Evolutionary conservation across 331 rosid genomes (phyloP).

Genomic region (Malus hybrid): DNA sequence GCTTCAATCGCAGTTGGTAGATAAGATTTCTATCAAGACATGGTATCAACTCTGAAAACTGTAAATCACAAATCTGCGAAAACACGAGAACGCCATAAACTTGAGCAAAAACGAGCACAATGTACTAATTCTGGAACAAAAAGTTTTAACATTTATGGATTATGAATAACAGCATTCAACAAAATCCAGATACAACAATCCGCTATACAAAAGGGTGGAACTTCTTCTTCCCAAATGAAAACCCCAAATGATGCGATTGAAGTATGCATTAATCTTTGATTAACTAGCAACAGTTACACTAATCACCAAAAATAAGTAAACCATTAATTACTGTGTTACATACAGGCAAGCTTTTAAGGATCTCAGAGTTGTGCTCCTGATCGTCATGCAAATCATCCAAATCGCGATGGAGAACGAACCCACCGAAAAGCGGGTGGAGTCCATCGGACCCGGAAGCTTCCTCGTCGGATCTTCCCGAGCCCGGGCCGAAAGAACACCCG

Average conservation of each 20-base stretch:
- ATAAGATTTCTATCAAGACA: slow-evolving; percentile 51
- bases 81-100: not conserved
- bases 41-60: slow-evolving; percentile 48
- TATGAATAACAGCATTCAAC: not conserved
- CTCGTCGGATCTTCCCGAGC: slow-evolving; percentile 18
- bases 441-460: slow-evolving; percentile 16
- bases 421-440: slow-evolving; percentile 20
- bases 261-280: not conserved
- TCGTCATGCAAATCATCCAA: slow-evolving; percentile 23
- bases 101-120: not conserved
- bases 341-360: slow-evolving; percentile 43
- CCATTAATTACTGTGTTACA: not conserved
- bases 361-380: slow-evolving; percentile 24
- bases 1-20: slow-evolving; percentile 41
- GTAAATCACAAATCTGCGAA: slow-evolving; percentile 38
- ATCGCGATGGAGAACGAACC: slow-evolving; percentile 9
- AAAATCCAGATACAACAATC: not conserved
- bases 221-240: not conserved
- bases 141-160: not conserved
- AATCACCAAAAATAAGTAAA: not conserved
- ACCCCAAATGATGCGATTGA: not conserved
- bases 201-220: not conserved
- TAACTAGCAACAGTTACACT: not conserved
- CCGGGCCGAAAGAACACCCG: no score
- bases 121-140: not conserved